Percentiles rank a stretch among this genome's conserved stretches.
Conservation (phyloP, 2,329 filamentous ascomycete species). For the Elsinoe arachidis region DNA sequence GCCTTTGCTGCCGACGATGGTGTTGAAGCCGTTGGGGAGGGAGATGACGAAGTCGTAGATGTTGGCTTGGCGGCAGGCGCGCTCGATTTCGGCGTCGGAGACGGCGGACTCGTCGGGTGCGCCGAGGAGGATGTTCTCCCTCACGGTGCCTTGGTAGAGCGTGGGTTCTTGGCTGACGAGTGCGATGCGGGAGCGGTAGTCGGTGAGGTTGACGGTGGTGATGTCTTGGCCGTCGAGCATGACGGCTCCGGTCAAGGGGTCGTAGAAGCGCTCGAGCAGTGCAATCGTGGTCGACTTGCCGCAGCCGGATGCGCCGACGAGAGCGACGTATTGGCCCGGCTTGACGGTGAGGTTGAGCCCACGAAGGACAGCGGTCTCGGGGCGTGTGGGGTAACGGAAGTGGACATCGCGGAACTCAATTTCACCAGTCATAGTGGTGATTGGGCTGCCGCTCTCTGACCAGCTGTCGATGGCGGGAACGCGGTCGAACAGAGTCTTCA, state of each 20-base stretch:
- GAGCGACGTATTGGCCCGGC: constrained; percentile 74
- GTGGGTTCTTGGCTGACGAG: constrained; percentile 93
- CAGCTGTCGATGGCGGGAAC: constrained; percentile 75
- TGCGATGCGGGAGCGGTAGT: constrained; percentile 74
- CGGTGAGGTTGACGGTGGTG: constrained; percentile 68
- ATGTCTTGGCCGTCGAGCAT: constrained; percentile 79
- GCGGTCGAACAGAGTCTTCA: constrained; percentile 77
- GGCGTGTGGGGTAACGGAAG: constrained; percentile 86
- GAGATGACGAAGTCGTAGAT: constrained; percentile 89
- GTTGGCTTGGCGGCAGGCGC: constrained; percentile 81
- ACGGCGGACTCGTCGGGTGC: constrained; percentile 52
- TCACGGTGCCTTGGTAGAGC: constrained; percentile 84
- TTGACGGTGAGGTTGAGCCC: constrained; percentile 67
- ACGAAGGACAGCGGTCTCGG: constrained; percentile 83
- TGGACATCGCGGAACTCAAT: constrained; percentile 90
- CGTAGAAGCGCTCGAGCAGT: constrained; percentile 88
- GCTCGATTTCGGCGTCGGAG: constrained; percentile 61
- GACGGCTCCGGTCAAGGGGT: constrained; percentile 70
- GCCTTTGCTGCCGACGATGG: constrained; percentile 70
- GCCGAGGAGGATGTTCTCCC: constrained; percentile 81
- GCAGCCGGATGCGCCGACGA: constrained; percentile 90
- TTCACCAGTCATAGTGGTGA: constrained; percentile 60
- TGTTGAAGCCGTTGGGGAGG: constrained; percentile 76
- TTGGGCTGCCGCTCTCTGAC: constrained; percentile 57
- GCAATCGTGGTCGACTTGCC: constrained; percentile 93